Conservation (phyloP, 805 yeast species). For the Myxozyma lipomycoides region DNA sequence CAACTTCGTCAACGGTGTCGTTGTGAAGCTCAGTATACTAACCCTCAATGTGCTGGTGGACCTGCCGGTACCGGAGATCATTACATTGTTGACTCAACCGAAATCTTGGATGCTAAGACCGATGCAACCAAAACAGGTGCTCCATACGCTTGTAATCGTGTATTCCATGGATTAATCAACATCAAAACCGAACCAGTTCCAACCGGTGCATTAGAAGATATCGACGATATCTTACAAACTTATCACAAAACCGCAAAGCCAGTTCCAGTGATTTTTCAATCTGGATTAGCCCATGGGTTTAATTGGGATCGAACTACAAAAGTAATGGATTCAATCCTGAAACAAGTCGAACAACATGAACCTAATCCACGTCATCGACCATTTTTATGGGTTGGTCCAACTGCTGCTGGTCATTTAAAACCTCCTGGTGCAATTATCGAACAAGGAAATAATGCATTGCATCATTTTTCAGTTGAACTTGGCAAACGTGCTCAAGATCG, state of each 20-base stretch:
- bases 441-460: conserved; percentile 27
- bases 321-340: conserved; percentile 23
- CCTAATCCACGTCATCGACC: conserved; percentile 29
- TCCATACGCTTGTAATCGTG: conserved; percentile 28
- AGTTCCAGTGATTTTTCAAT: conserved; percentile 26
- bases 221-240: conserved; percentile 24
- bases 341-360: conserved; percentile 23
- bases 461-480: conserved; percentile 22
- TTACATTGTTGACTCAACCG: conserved; percentile 26
- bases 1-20: conserved; percentile 26
- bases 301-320: conserved; percentile 28
- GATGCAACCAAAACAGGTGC: conserved; percentile 20
- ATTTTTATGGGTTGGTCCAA: conserved; percentile 26
- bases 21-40: conserved; percentile 27
- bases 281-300: conserved; percentile 25
- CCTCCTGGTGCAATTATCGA: conserved; percentile 29
- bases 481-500: conserved; percentile 24
- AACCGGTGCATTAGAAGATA: conserved; percentile 18
- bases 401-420: conserved; percentile 27
- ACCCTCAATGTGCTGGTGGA: conserved; percentile 25
- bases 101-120: conserved; percentile 26
- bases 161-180: conserved; percentile 23
- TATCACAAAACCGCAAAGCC: conserved; percentile 29
- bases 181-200: conserved; percentile 25
- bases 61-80: conserved; percentile 23